Evolutionary conservation across 352 stramenopile species (phyloP).

Genomic region (Phytophthora palmivora): DNA sequence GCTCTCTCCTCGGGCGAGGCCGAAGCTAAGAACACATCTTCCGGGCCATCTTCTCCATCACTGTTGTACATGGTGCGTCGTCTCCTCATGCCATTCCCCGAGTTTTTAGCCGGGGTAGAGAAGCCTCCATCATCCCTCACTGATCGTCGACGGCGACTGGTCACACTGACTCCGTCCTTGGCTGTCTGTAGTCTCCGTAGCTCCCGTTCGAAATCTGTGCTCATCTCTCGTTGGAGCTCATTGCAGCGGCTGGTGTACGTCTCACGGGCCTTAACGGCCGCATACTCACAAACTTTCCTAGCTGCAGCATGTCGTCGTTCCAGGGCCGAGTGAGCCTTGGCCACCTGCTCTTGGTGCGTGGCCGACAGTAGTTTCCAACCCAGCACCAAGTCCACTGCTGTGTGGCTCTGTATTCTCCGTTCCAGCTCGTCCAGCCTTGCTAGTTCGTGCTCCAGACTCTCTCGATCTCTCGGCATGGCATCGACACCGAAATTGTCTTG

Average conservation of each 20-base stretch:
- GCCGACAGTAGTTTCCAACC: constrained; percentile 39
- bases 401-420: constrained; percentile 38
- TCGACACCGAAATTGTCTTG: constrained; percentile 31
- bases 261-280: constrained; percentile 44
- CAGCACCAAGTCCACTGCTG: constrained; percentile 43
- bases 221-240: constrained; percentile 63
- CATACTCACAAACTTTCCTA: constrained; percentile 47
- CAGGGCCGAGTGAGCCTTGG: constrained; percentile 38
- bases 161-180: constrained; percentile 72
- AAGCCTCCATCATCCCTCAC: constrained; percentile 30
- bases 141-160: constrained; percentile 56
- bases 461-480: constrained; percentile 27
- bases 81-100: constrained; percentile 26
- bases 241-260: constrained; percentile 53
- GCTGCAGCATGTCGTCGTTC: constrained; percentile 38
- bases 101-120: constrained; percentile 22
- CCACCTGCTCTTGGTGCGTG: constrained; percentile 29
- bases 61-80: constrained; percentile 23
- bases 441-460: constrained; percentile 42
- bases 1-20: constrained; percentile 40
- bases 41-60: constrained; percentile 29
- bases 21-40: constrained; percentile 33
- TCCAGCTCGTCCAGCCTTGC: constrained; percentile 34
- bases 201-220: constrained; percentile 57
- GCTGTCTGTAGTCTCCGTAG: constrained; percentile 59